Percentiles rank a stretch among this genome's conserved stretches.
These are phyloP conservation scores for Teratosphaeria destructans DNA, from an alignment of 2,329 filamentous ascomycete species.

Conservation along the genomic window DNA sequence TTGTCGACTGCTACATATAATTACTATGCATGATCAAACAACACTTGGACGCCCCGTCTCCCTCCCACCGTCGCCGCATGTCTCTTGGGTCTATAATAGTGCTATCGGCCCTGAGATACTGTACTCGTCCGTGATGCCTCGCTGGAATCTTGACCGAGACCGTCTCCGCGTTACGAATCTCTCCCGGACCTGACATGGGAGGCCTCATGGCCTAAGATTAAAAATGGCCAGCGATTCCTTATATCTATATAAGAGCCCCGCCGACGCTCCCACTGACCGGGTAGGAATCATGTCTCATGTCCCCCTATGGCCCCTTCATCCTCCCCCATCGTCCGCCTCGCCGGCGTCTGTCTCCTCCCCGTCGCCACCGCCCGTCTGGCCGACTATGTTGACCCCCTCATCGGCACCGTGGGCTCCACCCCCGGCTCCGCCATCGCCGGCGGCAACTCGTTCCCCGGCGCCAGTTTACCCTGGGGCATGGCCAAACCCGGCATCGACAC, in stretches of 20 bases:
- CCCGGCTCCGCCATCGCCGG: conserved; percentile 9
- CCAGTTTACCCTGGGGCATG: conserved; percentile 28
- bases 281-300: background rate
- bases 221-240: background rate
- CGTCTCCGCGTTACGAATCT: background rate
- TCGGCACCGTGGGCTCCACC: background rate
- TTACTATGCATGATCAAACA: too few species aligned
- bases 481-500: conserved; percentile 32
- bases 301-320: background rate
- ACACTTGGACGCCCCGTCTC: too few species aligned
- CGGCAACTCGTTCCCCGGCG: conserved; percentile 33
- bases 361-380: background rate
- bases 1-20: too few species aligned
- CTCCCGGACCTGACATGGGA: background rate
- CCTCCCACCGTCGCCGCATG: background rate
- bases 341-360: background rate
- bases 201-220: background rate
- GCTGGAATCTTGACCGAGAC: background rate
- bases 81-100: background rate
- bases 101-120: background rate
- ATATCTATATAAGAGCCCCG: background rate
- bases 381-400: conserved; percentile 1
- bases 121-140: background rate
- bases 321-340: background rate
- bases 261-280: background rate